Conservation (phyloP, 495 filamentous ascomycete species). For the Penicillium robsamsonii region DNA sequence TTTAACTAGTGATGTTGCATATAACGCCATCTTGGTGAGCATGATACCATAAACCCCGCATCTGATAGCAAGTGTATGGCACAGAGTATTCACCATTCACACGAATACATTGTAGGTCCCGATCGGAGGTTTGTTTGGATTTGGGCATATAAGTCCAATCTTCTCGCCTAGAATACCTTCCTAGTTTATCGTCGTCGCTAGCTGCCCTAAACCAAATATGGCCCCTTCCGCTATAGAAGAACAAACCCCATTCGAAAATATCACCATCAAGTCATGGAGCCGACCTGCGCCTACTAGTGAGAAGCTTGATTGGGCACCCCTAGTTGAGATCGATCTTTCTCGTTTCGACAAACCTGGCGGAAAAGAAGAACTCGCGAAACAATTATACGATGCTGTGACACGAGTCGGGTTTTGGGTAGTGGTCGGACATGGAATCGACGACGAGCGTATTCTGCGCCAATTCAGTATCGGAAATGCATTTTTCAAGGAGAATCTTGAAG, state of each 20-base stretch:
- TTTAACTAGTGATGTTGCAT: neutral
- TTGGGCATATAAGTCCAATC: neutral
- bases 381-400: constrained; percentile 54
- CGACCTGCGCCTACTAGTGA: constrained; percentile 35
- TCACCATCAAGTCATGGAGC: constrained; percentile 37
- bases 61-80: neutral
- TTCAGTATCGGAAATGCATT: constrained; percentile 41
- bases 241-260: constrained; percentile 1
- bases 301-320: constrained; percentile 48
- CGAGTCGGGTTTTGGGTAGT: constrained; percentile 44
- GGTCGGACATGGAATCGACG: constrained; percentile 32
- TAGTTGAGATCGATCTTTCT: constrained; percentile 54
- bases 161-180: neutral
- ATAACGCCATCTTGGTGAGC: neutral
- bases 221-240: constrained; percentile 34
- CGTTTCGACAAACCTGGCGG: constrained; percentile 49
- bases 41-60: constrained; percentile 1
- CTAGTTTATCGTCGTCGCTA: too few species aligned
- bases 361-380: constrained; percentile 51
- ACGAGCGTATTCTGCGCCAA: constrained; percentile 39
- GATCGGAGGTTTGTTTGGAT: neutral
- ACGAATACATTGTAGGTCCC: neutral
- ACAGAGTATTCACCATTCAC: neutral
- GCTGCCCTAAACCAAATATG: constrained; percentile 18
- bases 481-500: constrained; percentile 35